Percentiles rank a stretch among this genome's conserved stretches.
These are phyloP conservation scores for Talaromyces sp. DNA, from an alignment of 2,329 filamentous ascomycete species.

Conservation along the genomic window DNA sequence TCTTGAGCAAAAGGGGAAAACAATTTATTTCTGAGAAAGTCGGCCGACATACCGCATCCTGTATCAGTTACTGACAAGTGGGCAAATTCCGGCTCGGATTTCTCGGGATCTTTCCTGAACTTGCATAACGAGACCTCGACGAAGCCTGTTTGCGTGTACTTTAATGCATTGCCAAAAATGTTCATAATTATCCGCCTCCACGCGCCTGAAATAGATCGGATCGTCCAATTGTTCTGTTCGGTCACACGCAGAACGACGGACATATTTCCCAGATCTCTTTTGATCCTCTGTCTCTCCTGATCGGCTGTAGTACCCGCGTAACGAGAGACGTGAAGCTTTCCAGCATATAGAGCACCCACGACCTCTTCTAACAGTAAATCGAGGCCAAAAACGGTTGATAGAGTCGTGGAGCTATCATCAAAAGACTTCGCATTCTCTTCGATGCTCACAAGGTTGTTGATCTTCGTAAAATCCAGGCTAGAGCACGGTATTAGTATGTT, in stretches of 20 bases:
- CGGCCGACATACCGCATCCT: slow-evolving; percentile 58
- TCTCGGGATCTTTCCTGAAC: slow-evolving; percentile 14
- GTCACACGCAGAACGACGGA: slow-evolving; percentile 31
- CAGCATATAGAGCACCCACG: slow-evolving; percentile 28
- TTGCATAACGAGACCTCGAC: slow-evolving; percentile 31
- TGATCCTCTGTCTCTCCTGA: slow-evolving; percentile 11
- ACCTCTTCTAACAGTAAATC: slow-evolving; percentile 31
- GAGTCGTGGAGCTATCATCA: slow-evolving; percentile 19
- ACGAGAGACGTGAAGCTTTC: slow-evolving; percentile 23
- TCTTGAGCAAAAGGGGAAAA: slow-evolving; percentile 64
- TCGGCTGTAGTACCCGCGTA: slow-evolving; percentile 12
- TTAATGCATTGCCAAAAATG: slow-evolving; percentile 1
- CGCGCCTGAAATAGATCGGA: slow-evolving; percentile 29
- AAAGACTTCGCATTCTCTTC: not conserved
- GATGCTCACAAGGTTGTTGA: not conserved
- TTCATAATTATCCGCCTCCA: slow-evolving; percentile 39
- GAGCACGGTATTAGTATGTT: not conserved
- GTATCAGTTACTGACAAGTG: slow-evolving; percentile 55
- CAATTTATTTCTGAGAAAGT: slow-evolving; percentile 56
- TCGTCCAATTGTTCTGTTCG: slow-evolving; percentile 29
- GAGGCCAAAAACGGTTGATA: slow-evolving; percentile 33
- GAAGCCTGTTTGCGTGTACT: slow-evolving; percentile 22
- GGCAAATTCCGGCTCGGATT: slow-evolving; percentile 20
- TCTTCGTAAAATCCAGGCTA: slow-evolving; percentile 3
- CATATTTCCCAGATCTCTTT: slow-evolving; percentile 14